Conservation (phyloP, 1,284 basidiomycete genomes). For the Ganoderma lucidum region DNA sequence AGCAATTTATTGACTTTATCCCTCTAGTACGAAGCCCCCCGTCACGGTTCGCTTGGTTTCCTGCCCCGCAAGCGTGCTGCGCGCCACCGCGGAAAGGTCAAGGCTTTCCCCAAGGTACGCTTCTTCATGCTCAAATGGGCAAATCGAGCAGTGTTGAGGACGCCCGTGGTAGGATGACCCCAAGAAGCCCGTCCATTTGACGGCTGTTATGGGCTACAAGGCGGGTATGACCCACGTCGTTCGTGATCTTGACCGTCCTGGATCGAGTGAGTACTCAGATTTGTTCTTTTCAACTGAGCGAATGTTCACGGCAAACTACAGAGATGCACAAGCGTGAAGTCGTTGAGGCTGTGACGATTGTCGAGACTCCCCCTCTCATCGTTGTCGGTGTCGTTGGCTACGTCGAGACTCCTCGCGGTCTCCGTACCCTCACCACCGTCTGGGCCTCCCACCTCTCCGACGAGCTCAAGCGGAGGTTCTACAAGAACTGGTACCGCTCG, state of each 20-base stretch:
- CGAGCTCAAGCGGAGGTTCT: conserved; percentile 99
- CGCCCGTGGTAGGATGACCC: conserved; percentile 87
- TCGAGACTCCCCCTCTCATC: conserved; percentile 98
- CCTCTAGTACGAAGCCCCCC: conserved; percentile 90
- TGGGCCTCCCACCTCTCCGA: conserved; percentile 87
- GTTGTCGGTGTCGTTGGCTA: conserved; percentile 99
- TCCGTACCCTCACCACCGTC: conserved; percentile 86
- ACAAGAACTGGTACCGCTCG: conserved; percentile 99
- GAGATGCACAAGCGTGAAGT: conserved; percentile 99
- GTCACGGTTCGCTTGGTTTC: conserved; percentile 94
- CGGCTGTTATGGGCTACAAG: conserved; percentile 99
- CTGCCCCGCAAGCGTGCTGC: conserved; percentile 95
- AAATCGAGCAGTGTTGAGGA: neutral
- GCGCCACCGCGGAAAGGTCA: conserved; percentile 97
- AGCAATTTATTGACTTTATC: conserved; percentile 25
- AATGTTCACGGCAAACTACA: conserved; percentile 42
- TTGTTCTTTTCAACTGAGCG: conserved; percentile 9
- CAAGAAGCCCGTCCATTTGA: conserved; percentile 99
- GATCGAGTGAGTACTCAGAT: conserved; percentile 80
- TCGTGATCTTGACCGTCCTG: conserved; percentile 98
- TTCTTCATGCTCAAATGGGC: too few relatives aligned
- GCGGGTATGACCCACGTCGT: conserved; percentile 99
- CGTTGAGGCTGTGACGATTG: conserved; percentile 95
- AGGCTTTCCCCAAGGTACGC: conserved; percentile 94
- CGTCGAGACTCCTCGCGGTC: conserved; percentile 99